These are phyloP conservation scores for Cyclospora cayetanensis DNA, from an alignment of 169 alveolate genomes.

Conservation along the genomic window DNA sequence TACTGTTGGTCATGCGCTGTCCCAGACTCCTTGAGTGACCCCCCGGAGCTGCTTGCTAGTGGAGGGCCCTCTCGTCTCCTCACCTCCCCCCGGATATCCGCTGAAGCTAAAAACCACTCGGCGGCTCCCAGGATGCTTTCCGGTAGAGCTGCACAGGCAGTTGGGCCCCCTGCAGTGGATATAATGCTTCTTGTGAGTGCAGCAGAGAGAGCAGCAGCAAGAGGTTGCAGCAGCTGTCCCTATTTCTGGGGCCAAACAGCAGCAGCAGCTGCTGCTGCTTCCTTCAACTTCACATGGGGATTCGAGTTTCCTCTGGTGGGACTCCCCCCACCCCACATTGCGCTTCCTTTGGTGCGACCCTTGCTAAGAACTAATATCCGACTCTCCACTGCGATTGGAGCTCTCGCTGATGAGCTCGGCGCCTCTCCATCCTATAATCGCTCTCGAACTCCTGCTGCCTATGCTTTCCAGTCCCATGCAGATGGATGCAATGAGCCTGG, in stretches of 20 bases:
- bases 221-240: slow-evolving; percentile 20
- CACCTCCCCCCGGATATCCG: background rate
- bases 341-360: slow-evolving; percentile 2
- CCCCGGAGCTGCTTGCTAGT: background rate
- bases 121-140: background rate
- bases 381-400: background rate
- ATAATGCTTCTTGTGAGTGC: slow-evolving; percentile 17
- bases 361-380: background rate
- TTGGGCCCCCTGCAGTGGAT: background rate
- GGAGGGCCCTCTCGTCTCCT: background rate
- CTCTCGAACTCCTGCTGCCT: too few species aligned
- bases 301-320: background rate
- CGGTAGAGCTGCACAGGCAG: background rate
- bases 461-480: too few species aligned
- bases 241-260: background rate
- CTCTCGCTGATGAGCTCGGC: background rate
- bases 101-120: background rate
- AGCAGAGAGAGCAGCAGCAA: slow-evolving; percentile 51
- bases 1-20: background rate
- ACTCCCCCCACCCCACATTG: slow-evolving; percentile 23
- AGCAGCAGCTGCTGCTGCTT: slow-evolving; percentile 39
- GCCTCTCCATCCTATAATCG: too few species aligned
- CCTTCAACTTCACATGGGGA: background rate
- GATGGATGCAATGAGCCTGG: too few species aligned
- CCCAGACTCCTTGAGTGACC: background rate